These are phyloP conservation scores for Iberis pinnata DNA, from an alignment of 345 rosid genomes.

Conservation along the genomic window DNA sequence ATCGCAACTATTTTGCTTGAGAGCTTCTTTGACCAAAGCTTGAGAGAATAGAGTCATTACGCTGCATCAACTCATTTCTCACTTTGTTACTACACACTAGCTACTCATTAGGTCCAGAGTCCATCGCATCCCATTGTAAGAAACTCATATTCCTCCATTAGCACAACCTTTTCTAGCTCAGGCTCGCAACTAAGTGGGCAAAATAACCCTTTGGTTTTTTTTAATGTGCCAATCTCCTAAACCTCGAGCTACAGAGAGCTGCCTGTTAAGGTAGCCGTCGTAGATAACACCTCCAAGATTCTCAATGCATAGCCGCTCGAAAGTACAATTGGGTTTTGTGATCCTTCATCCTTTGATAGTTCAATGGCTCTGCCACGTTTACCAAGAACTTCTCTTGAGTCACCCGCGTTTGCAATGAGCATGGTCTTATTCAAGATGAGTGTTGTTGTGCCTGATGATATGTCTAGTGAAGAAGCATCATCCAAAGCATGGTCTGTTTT, in stretches of 20 bases:
- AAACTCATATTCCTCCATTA: conserved; percentile 83
- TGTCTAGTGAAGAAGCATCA: conserved; percentile 66
- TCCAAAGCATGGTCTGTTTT: conserved; percentile 78
- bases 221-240: conserved; percentile 96
- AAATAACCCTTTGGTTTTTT: conserved; percentile 67
- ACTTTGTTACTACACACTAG: conserved; percentile 90
- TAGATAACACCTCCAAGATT: conserved; percentile 86
- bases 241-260: conserved; percentile 75
- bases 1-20: conserved; percentile 77
- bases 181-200: conserved; percentile 89
- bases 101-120: conserved; percentile 95
- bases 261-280: conserved; percentile 91
- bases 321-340: conserved; percentile 83
- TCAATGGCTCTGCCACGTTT: conserved; percentile 91
- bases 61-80: conserved; percentile 70
- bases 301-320: conserved; percentile 75
- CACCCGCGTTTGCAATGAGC: conserved; percentile 90
- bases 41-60: conserved; percentile 66
- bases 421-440: conserved; percentile 70
- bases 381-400: conserved; percentile 83
- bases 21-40: conserved; percentile 73
- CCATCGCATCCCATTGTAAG: conserved; percentile 87
- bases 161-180: conserved; percentile 65
- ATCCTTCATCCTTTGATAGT: conserved; percentile 73
- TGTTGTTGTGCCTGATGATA: conserved; percentile 80